Percentiles rank a stretch among this genome's conserved stretches.
phyloP scores from a whole-genome alignment of 2,329 filamentous ascomycete species.

The Penicillium sp. region DNA sequence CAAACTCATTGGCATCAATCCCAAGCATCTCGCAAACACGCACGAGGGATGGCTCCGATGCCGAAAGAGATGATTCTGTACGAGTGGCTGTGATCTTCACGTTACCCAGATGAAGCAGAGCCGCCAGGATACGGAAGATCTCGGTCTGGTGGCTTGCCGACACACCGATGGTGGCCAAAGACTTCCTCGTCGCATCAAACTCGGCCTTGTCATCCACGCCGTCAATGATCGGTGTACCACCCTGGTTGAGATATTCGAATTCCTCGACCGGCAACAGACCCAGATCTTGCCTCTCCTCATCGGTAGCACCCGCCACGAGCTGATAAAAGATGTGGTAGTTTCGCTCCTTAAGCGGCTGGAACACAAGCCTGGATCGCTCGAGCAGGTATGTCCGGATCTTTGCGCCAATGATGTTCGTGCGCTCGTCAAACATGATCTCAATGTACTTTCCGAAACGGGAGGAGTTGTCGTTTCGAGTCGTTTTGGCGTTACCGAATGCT shows the following conservation, averaged over 20 bases:
- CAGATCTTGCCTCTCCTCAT: constrained; percentile 79
- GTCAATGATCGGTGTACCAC: constrained; percentile 86
- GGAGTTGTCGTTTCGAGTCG: constrained; percentile 99
- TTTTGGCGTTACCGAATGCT: constrained; percentile 99
- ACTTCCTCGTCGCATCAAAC: constrained; percentile 85
- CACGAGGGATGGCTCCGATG: constrained; percentile 80
- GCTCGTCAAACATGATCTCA: constrained; percentile 97
- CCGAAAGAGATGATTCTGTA: constrained; percentile 81
- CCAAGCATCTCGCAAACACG: constrained; percentile 85
- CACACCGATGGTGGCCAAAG: constrained; percentile 87
- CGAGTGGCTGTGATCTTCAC: constrained; percentile 92
- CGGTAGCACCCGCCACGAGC: constrained; percentile 87
- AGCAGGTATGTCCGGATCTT: constrained; percentile 96
- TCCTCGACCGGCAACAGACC: constrained; percentile 82
- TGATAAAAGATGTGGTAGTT: constrained; percentile 99
- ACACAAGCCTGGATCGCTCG: constrained; percentile 93
- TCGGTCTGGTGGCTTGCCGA: constrained; percentile 73
- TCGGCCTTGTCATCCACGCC: constrained; percentile 96
- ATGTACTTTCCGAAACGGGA: constrained; percentile 99
- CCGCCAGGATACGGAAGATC: constrained; percentile 89
- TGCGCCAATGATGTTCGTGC: constrained; percentile 95
- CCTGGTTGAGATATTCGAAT: constrained; percentile 96
- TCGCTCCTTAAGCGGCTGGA: constrained; percentile 94
- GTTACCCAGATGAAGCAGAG: constrained; percentile 92
- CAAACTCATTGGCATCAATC: constrained; percentile 83